Conservation (phyloP, 192 early-diverging fungal genomes). For the Helicostylum pulchrum region DNA sequence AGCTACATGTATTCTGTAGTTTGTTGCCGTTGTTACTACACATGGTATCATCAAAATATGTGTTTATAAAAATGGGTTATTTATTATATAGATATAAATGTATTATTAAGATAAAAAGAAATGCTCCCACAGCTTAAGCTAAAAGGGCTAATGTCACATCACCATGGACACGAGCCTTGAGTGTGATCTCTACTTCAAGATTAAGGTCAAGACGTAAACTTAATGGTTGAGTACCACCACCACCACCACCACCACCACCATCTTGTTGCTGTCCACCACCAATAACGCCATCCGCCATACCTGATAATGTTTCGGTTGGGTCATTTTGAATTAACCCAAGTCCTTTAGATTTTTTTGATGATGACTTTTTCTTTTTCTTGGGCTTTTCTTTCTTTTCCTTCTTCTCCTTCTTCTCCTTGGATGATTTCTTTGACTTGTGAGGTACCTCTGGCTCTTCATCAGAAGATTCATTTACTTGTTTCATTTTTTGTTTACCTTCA, state of each 20-base stretch:
- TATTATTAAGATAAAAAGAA: not conserved
- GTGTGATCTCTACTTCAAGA: conserved; percentile 23
- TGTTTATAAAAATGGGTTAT: too few species aligned
- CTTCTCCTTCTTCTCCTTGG: not conserved
- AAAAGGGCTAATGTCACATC: conserved; percentile 25
- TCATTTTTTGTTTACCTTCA: not conserved
- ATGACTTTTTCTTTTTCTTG: conserved; percentile 12
- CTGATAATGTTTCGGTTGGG: not conserved
- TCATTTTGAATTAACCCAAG: conserved; percentile 10
- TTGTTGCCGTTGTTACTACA: too few species aligned
- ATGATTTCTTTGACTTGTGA: conserved; percentile 1
- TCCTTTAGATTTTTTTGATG: not conserved
- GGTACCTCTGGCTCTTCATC: not conserved
- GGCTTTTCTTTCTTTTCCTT: too few species aligned
- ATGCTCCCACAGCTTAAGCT: not conserved
- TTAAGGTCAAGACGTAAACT: conserved; percentile 24
- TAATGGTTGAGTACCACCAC: conserved; percentile 12
- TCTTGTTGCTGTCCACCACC: conserved; percentile 2
- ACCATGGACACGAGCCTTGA: conserved; percentile 25
- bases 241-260: not conserved
- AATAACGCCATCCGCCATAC: not conserved
- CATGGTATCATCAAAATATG: too few species aligned
- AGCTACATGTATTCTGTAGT: too few species aligned
- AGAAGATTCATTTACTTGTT: not conserved
- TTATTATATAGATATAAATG: too few species aligned